These are phyloP conservation scores for Fraxinus cuspidata DNA, from an alignment of 257 asterid species.

Conservation along the genomic window DNA sequence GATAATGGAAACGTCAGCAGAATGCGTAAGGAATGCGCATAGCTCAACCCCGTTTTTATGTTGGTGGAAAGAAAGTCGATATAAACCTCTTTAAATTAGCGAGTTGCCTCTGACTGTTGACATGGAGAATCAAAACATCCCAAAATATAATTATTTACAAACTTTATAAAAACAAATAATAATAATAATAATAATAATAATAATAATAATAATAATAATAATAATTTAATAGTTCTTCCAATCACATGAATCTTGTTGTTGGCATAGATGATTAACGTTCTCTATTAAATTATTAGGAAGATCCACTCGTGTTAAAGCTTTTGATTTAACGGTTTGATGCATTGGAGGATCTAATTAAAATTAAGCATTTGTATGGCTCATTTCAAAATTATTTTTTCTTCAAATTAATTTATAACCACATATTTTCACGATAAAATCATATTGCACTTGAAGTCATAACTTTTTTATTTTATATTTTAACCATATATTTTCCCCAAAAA, in stretches of 20 bases:
- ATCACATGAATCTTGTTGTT: background rate
- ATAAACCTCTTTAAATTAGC: too few relatives aligned
- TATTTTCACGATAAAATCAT: too few relatives aligned
- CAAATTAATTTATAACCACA: too few relatives aligned
- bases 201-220: background rate
- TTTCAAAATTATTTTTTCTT: too few relatives aligned
- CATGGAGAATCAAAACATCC: conserved; percentile 13
- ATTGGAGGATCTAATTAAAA: background rate
- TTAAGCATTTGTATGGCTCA: background rate
- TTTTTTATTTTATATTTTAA: too few relatives aligned
- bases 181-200: too few relatives aligned
- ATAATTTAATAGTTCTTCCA: background rate
- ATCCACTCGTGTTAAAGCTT: conserved; percentile 27
- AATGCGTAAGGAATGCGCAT: too few relatives aligned
- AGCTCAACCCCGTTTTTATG: too few relatives aligned
- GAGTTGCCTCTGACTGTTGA: background rate
- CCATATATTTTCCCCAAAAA: too few relatives aligned
- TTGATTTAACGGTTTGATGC: conserved; percentile 25
- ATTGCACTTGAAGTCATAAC: too few relatives aligned
- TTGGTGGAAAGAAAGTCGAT: too few relatives aligned
- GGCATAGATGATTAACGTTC: conserved; percentile 12
- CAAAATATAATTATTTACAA: conserved; percentile 11
- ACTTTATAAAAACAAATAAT: background rate
- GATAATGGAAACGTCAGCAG: too few relatives aligned
- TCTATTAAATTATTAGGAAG: background rate